Percentiles rank a stretch among this genome's conserved stretches.
These are phyloP conservation scores for Pichia nanzhaoensis DNA, from an alignment of 805 yeast species.

Conservation along the genomic window DNA sequence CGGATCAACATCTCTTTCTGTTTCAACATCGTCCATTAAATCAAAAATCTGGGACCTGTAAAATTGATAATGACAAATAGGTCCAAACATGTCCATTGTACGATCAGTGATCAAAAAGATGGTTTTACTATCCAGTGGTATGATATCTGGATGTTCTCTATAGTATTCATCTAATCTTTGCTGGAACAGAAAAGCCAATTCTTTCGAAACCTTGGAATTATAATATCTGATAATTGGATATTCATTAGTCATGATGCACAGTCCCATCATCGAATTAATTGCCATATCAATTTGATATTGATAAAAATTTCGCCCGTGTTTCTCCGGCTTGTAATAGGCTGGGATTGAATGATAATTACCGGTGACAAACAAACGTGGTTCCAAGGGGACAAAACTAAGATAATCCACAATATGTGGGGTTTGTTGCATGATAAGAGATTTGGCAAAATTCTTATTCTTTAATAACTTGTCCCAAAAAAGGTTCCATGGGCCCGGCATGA, in stretches of 20 bases:
- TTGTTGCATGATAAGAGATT: neutral
- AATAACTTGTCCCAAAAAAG: slow-evolving; percentile 19
- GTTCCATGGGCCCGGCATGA: slow-evolving; percentile 51
- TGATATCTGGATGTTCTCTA: slow-evolving; percentile 58
- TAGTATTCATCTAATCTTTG: slow-evolving; percentile 67
- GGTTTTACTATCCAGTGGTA: slow-evolving; percentile 43
- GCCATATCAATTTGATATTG: slow-evolving; percentile 49
- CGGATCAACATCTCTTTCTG: slow-evolving; percentile 22
- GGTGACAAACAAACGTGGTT: slow-evolving; percentile 66
- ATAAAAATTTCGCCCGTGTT: slow-evolving; percentile 54
- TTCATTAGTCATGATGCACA: slow-evolving; percentile 78
- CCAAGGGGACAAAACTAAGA: slow-evolving; percentile 57
- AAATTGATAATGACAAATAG: slow-evolving; percentile 80
- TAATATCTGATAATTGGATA: slow-evolving; percentile 80
- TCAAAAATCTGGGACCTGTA: slow-evolving; percentile 93
- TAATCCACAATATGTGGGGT: slow-evolving; percentile 28
- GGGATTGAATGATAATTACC: slow-evolving; percentile 57
- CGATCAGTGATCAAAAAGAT: slow-evolving; percentile 76
- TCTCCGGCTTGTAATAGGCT: slow-evolving; percentile 57
- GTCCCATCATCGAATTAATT: slow-evolving; percentile 58
- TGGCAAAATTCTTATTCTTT: slow-evolving; percentile 9
- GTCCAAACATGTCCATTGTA: slow-evolving; percentile 74
- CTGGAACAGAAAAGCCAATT: slow-evolving; percentile 68
- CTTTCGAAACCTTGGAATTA: slow-evolving; percentile 43
- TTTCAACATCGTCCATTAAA: slow-evolving; percentile 30